Evolutionary conservation across 2,329 filamentous ascomycete species (phyloP), one percentile per base, ranked within the genome.

Genomic region (Shiraia sp.): DNA sequence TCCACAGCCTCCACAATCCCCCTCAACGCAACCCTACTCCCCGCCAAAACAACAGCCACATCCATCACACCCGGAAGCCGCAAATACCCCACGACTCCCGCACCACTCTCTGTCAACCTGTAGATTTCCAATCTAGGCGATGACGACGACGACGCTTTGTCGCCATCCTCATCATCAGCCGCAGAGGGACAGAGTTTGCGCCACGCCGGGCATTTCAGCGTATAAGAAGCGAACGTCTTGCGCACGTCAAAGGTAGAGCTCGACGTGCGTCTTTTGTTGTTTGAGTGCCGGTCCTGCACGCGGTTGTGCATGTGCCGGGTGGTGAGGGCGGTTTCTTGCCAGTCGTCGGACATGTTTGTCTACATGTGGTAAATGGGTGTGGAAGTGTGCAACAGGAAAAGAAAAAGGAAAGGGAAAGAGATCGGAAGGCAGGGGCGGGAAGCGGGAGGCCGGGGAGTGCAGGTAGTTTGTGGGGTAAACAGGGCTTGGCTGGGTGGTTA

Each of bases 281-380:
- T 27, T 52, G 52, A 9, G 35, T 44, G 12, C 49, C 42, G 1
- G 36, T 28, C 2, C 38, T 47, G 28, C 25, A 45, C 42, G 34
- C 54, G 49, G 32, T 61, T 61, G 42, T 61, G 55, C 47, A 61
- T 59, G 37, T 61, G 55, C 3, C 57, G 55, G 9, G 51, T 51
- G 14, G 42, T 45, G 36, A 61, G 51, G 12, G 52, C 55, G 10
- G 50, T 46, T 25, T 59, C 51, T 42, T 61, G 55, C 57, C 57
- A 61, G 40, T 61, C 57, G 27, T 57, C 49, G 10, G 16, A 25
- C 51, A 55, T 55, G 25, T 14, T 29, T 26, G n/a, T n/a, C n/a
- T n/a, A n/a, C n/a, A n/a, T n/a, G n/a, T n/a, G n/a, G n/a, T n/a
- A n/a, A n/a, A n/a, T n/a, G n/a, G n/a, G n/a, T n/a, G n/a, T n/a